Evolutionary conservation across 2,329 filamentous ascomycete genomes (phyloP).

Genomic region (Graphiopsis chlorocephala): DNA sequence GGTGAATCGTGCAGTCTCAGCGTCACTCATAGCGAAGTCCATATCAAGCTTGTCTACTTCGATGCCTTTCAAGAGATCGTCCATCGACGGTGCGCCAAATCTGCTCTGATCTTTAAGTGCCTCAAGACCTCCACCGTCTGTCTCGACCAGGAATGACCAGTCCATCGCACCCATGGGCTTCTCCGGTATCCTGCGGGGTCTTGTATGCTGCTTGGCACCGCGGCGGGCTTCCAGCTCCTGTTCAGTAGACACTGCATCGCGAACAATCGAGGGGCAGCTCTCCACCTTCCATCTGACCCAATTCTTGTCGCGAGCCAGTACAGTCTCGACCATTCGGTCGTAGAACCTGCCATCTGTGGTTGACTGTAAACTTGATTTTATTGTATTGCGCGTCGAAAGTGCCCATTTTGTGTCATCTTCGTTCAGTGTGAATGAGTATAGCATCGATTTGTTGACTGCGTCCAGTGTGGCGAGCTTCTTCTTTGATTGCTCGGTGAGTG

Average conservation of each 20-base stretch:
- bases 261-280: slow-evolving; percentile 82
- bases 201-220: slow-evolving; percentile 63
- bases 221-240: slow-evolving; percentile 69
- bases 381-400: slow-evolving; percentile 69
- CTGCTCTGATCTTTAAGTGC: slow-evolving; percentile 63
- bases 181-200: slow-evolving; percentile 67
- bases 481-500: slow-evolving; percentile 77
- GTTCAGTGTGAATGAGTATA: slow-evolving; percentile 71
- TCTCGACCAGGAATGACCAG: slow-evolving; percentile 73
- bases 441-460: slow-evolving; percentile 74
- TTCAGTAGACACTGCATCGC: slow-evolving; percentile 65
- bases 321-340: slow-evolving; percentile 93
- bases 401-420: slow-evolving; percentile 91
- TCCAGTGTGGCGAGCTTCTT: slow-evolving; percentile 68
- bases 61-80: slow-evolving; percentile 70
- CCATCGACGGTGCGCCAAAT: slow-evolving; percentile 67
- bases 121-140: slow-evolving; percentile 61
- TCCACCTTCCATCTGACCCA: slow-evolving; percentile 99
- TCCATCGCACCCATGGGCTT: slow-evolving; percentile 70
- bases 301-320: slow-evolving; percentile 92
- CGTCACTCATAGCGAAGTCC: slow-evolving; percentile 69
- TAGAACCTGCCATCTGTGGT: slow-evolving; percentile 79
- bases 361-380: slow-evolving; percentile 75
- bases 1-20: slow-evolving; percentile 57
- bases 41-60: slow-evolving; percentile 80